phyloP scores from a whole-genome alignment of 768 basidiomycete species.

The Tubosaeta sp. region DNA sequence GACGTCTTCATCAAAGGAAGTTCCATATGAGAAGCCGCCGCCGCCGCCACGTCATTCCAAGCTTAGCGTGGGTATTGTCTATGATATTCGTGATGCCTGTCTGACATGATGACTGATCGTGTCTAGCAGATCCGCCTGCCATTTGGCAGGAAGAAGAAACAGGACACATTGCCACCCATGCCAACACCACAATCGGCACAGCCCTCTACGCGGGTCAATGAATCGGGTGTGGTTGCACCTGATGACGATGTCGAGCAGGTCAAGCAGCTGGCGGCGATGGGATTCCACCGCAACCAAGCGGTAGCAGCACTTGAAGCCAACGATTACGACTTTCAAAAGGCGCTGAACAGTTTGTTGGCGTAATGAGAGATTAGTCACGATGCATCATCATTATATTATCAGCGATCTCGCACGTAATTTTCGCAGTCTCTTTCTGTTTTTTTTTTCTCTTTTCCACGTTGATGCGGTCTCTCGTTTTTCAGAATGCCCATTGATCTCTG shows the following conservation, averaged over 20 bases:
- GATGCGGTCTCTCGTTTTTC: constrained; percentile 14
- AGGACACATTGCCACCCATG: constrained; percentile 46
- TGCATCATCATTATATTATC: constrained; percentile 14
- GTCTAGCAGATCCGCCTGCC: constrained; percentile 61
- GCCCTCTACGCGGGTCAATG: constrained; percentile 44
- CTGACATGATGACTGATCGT: constrained; percentile 6
- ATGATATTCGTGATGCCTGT: background rate
- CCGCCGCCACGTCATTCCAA: constrained; percentile 61
- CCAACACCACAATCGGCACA: constrained; percentile 31
- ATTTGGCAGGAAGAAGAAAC: constrained; percentile 73
- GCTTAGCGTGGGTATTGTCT: constrained; percentile 58
- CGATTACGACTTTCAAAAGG: constrained; percentile 76
- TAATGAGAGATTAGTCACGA: constrained; percentile 10
- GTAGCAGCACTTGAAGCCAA: constrained; percentile 80
- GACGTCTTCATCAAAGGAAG: constrained; percentile 54
- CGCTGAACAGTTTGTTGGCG: constrained; percentile 69
- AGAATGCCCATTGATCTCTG: constrained; percentile 15
- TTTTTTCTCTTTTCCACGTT: background rate
- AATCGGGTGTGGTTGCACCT: constrained; percentile 41
- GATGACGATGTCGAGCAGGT: constrained; percentile 76
- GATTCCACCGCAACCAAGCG: constrained; percentile 80
- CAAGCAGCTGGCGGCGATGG: constrained; percentile 82
- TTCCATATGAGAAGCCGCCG: constrained; percentile 48
- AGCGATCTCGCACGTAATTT: constrained; percentile 20
- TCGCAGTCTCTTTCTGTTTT: background rate